phyloP scores from a whole-genome alignment of 495 filamentous ascomycete species.

The Penicillium atrosanguineum region DNA sequence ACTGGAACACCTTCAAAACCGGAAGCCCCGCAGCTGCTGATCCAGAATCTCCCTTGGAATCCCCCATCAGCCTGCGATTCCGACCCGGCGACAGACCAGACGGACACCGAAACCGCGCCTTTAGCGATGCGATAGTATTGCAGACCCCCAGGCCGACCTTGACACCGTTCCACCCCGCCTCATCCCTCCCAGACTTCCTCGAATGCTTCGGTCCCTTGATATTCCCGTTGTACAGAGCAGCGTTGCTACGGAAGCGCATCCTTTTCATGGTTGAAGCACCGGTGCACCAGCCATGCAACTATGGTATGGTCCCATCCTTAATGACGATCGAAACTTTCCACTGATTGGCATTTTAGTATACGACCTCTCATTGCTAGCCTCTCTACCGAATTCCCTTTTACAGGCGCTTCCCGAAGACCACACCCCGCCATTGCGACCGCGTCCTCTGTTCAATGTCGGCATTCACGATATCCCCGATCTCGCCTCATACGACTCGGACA shows the following conservation, averaged over 20 bases:
- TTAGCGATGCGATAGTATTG: conserved; percentile 51
- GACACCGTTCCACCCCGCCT: conserved; percentile 78
- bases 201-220: conserved; percentile 86
- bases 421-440: conserved; percentile 60
- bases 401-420: conserved; percentile 46
- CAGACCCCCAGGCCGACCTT: conserved; percentile 67
- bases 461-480: conserved; percentile 88
- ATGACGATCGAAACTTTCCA: not conserved
- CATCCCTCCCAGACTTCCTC: conserved; percentile 71
- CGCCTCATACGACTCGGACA: conserved; percentile 37
- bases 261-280: conserved; percentile 81
- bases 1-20: conserved; percentile 70
- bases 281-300: conserved; percentile 82
- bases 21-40: conserved; percentile 40
- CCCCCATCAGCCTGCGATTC: conserved; percentile 51
- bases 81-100: conserved; percentile 39
- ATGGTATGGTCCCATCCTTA: conserved; percentile 54
- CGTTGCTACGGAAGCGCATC: conserved; percentile 82
- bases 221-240: conserved; percentile 88
- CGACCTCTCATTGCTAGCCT: conserved; percentile 89
- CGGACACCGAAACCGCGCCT: conserved; percentile 30
- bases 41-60: conserved; percentile 50
- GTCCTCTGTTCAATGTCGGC: conserved; percentile 84
- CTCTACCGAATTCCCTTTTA: conserved; percentile 62
- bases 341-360: conserved; percentile 62